Conservation (phyloP, 2,329 filamentous ascomycete species). For the Aurifilum marmelostoma region DNA sequence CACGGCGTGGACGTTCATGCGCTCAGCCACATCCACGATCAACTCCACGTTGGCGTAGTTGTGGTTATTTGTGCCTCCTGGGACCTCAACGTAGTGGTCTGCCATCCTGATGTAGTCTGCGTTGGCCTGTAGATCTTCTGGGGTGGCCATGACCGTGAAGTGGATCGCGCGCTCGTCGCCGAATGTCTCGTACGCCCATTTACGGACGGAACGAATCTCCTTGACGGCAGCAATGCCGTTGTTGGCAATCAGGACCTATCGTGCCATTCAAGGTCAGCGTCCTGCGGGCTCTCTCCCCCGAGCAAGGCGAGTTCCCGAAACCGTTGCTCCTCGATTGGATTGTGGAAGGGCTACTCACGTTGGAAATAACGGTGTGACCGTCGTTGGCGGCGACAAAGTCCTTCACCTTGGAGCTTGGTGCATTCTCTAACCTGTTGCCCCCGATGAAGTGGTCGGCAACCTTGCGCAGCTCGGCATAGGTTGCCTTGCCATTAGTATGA, state of each 20-base stretch:
- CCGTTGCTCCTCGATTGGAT: neutral
- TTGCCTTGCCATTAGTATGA: slow-evolving; percentile 60
- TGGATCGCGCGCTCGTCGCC: slow-evolving; percentile 98
- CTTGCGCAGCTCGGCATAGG: slow-evolving; percentile 79
- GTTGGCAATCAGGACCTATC: slow-evolving; percentile 94
- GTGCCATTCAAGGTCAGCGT: neutral
- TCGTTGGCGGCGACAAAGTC: slow-evolving; percentile 90
- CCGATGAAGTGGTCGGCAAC: slow-evolving; percentile 95
- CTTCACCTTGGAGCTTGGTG: slow-evolving; percentile 84
- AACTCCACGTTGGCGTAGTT: slow-evolving; percentile 99
- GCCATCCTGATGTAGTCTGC: slow-evolving; percentile 99
- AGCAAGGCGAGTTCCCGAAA: neutral
- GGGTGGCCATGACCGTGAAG: slow-evolving; percentile 99
- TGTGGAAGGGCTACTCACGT: slow-evolving; percentile 63
- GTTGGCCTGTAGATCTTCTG: slow-evolving; percentile 95
- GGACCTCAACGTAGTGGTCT: slow-evolving; percentile 98
- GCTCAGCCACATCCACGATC: slow-evolving; percentile 97
- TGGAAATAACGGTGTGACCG: slow-evolving; percentile 97
- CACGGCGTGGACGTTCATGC: slow-evolving; percentile 97
- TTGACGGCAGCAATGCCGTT: slow-evolving; percentile 99
- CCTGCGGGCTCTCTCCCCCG: neutral
- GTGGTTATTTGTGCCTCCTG: slow-evolving; percentile 99
- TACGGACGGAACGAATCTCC: slow-evolving; percentile 97
- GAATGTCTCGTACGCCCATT: slow-evolving; percentile 99
- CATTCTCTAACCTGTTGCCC: slow-evolving; percentile 83